Evolutionary conservation across 2,329 filamentous ascomycete genomes (phyloP), one percentile per base, ranked within the genome.

Genomic region (Scedosporium minutisporum): DNA sequence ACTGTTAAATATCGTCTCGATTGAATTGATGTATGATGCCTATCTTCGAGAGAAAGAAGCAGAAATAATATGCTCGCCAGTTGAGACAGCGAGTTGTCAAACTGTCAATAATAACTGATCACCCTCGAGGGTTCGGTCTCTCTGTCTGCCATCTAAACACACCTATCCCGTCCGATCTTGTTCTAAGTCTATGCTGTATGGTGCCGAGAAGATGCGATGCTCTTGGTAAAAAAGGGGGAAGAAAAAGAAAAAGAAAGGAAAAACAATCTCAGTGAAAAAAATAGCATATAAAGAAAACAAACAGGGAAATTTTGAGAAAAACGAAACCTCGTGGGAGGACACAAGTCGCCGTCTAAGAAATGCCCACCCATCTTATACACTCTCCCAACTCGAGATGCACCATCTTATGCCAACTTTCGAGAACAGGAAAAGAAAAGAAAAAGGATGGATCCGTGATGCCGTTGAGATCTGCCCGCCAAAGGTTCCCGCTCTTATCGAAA

Each of bases 351-450:
- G 51, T 25, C 21, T 55, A 55, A 23, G 18, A 55, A 23, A 27
- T 55, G 18, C 51, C 51, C 51, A 14, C 44, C n/a, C 42, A 61
- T 51, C 14, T 21, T 41, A 12, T 27, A n/a, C 59, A 12, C 7
- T 14, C 18, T 27, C 57, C 57, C 29, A 42, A 41, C 44, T 51
- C 42, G 42, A 55, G 14, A 51, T 53, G 44, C n/a, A 61, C 18
- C 44, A 53, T 53, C 42, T 21, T 61, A 61, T 61, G 59, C 59
- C 59, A 61, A 61, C 46, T 61, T 61, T 33, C 16, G 44, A 42
- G 59, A 61, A 53, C 38, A 46, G 14, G 51, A 29, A 23, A 38
- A 18, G 25, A 21, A 58, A 58, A 29, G 23, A 48, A 33, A 27
- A 33, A 33, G 21, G 27, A 29, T 21, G 25, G 29, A 46, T 48